Percentiles rank a stretch among this genome's conserved stretches.
Evolutionary conservation across 2,329 filamentous ascomycete species (phyloP).

Genomic region (Pseudocercospora cruenta): DNA sequence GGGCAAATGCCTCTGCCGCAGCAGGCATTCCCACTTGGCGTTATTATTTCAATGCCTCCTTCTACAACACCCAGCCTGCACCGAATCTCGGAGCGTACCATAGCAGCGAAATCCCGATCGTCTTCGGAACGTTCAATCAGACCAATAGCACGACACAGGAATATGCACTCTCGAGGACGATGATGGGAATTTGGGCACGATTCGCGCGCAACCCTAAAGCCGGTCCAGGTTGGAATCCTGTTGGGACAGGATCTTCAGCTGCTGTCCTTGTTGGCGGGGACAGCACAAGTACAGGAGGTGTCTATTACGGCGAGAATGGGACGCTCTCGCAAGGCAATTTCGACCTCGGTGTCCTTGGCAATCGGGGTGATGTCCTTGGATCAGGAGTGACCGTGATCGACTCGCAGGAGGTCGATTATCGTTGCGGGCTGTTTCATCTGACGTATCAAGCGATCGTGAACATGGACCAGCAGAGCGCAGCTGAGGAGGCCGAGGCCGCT

Average conservation of each 20-base stretch:
- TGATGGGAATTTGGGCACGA: constrained; percentile 41
- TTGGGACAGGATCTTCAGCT: constrained; percentile 23
- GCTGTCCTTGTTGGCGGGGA: constrained; percentile 29
- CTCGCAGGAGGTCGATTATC: constrained; percentile 33
- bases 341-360: constrained; percentile 35
- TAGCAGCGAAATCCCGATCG: constrained; percentile 40
- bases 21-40: constrained; percentile 41
- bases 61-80: constrained; percentile 38
- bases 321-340: constrained; percentile 27
- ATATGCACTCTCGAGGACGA: constrained; percentile 36
- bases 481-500: not conserved
- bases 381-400: constrained; percentile 38
- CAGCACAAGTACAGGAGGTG: constrained; percentile 27
- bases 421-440: constrained; percentile 33
- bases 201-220: constrained; percentile 43
- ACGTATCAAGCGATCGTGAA: constrained; percentile 24
- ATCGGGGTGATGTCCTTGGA: constrained; percentile 27
- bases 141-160: constrained; percentile 38
- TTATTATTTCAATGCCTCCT: constrained; percentile 44
- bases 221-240: constrained; percentile 43
- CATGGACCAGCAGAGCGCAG: constrained; percentile 8
- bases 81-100: constrained; percentile 39
- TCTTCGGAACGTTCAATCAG: constrained; percentile 40
- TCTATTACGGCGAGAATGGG: constrained; percentile 24
- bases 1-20: constrained; percentile 36